phyloP scores from a whole-genome alignment of 495 filamentous ascomycete genomes.

The Ramalina intermedia region DNA sequence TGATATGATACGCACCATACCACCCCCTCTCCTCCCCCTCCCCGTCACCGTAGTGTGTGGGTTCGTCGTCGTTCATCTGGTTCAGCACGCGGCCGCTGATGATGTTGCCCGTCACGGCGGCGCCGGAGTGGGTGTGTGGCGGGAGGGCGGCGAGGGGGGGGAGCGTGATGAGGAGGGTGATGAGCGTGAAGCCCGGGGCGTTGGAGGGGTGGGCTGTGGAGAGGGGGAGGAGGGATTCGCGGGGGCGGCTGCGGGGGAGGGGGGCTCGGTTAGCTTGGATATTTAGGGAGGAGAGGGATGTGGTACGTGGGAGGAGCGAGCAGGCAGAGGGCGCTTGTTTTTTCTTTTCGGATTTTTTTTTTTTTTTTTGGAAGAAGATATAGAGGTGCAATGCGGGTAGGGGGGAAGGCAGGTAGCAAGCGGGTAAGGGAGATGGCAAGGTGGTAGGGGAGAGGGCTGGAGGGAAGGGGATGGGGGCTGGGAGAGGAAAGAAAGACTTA shows the following conservation, averaged over 20 bases:
- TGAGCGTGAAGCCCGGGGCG: conserved; percentile 21
- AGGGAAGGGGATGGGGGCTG: neutral
- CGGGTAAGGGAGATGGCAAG: neutral
- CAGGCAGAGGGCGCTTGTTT: neutral
- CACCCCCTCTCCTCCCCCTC: conserved; percentile 11
- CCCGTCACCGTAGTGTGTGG: neutral
- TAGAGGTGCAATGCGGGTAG: too few species aligned
- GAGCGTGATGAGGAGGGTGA: conserved; percentile 22
- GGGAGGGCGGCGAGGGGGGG: conserved; percentile 28
- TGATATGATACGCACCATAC: too few species aligned
- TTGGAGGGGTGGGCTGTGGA: conserved; percentile 20
- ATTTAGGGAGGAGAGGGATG: neutral
- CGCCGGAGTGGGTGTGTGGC: conserved; percentile 27
- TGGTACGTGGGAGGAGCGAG: neutral
- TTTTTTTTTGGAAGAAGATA: neutral
- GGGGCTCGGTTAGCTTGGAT: neutral
- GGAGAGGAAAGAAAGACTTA: neutral
- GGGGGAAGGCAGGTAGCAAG: too few species aligned
- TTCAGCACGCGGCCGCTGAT: conserved; percentile 21
- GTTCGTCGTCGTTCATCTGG: conserved; percentile 29
- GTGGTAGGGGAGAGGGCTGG: neutral
- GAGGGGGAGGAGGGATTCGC: conserved; percentile 17
- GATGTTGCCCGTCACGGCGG: conserved; percentile 22
- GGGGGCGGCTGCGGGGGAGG: conserved; percentile 14
- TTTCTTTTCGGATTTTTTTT: too few species aligned